phyloP scores from a whole-genome alignment of 495 filamentous ascomycete genomes.

The Hyaloscypha finlandica region DNA sequence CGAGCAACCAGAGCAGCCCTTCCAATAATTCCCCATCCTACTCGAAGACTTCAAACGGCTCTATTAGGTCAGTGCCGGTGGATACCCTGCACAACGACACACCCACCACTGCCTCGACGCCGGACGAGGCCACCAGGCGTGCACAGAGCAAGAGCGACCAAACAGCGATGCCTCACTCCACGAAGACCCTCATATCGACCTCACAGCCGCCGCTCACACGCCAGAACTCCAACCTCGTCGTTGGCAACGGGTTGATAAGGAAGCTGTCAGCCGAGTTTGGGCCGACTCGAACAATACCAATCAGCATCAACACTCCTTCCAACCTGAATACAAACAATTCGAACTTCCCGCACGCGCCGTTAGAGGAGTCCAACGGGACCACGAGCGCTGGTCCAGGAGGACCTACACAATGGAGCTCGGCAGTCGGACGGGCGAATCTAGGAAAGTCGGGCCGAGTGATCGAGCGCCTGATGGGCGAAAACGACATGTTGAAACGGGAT shows the following conservation, averaged over 20 bases:
- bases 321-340: not conserved
- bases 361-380: slow-evolving; percentile 16
- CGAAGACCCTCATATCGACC: not conserved
- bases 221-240: slow-evolving; percentile 26
- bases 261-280: slow-evolving; percentile 32
- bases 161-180: slow-evolving; percentile 19
- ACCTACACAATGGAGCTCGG: slow-evolving; percentile 62
- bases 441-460: slow-evolving; percentile 95
- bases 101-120: not conserved
- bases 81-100: slow-evolving; percentile 23
- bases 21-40: slow-evolving; percentile 3
- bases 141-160: slow-evolving; percentile 14
- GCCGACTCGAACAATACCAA: slow-evolving; percentile 12
- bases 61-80: slow-evolving; percentile 21
- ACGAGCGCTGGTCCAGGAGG: slow-evolving; percentile 26
- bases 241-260: slow-evolving; percentile 23
- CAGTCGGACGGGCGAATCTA: slow-evolving; percentile 75
- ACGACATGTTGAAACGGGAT: slow-evolving; percentile 81
- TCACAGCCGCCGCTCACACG: slow-evolving; percentile 17
- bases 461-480: slow-evolving; percentile 84
- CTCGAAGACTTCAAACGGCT: slow-evolving; percentile 20
- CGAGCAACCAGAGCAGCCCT: not conserved
- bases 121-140: slow-evolving; percentile 6
- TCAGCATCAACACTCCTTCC: not conserved
- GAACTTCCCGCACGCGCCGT: not conserved